These are phyloP conservation scores for Lagenidium giganteum DNA, from an alignment of 352 stramenopile genomes.

Conservation along the genomic window DNA sequence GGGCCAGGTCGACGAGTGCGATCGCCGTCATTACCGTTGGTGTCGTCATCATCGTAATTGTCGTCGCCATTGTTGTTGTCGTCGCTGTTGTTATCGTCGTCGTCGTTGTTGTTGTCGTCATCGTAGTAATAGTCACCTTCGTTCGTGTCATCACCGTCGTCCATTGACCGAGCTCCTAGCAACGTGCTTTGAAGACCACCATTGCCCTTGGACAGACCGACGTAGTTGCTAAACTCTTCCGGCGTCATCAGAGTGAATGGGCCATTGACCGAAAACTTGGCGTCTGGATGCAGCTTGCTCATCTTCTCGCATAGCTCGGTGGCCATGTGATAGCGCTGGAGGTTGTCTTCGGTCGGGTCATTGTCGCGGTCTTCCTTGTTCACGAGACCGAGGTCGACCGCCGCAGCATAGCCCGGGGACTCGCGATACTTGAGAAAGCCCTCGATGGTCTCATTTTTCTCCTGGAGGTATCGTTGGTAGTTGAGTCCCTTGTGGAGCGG, in stretches of 20 bases:
- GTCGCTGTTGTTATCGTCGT: too few relatives aligned
- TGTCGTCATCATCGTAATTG: too few relatives aligned
- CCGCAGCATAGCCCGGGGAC: conserved; percentile 21
- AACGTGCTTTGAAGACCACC: too few relatives aligned
- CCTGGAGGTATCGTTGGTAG: conserved; percentile 33
- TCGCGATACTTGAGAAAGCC: conserved; percentile 23
- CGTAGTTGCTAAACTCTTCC: conserved; percentile 34
- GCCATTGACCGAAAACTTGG: conserved; percentile 29
- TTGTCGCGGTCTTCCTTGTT: conserved; percentile 16
- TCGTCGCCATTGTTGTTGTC: too few relatives aligned
- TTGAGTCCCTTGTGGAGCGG: conserved; percentile 39
- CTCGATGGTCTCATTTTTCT: conserved; percentile 25
- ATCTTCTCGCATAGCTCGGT: conserved; percentile 29
- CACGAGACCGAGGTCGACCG: conserved; percentile 18
- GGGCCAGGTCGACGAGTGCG: too few relatives aligned
- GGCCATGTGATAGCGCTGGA: conserved; percentile 35
- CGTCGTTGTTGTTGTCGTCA: too few relatives aligned
- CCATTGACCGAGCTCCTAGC: too few relatives aligned
- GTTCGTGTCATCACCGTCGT: too few relatives aligned
- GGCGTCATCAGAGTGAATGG: conserved; percentile 51
- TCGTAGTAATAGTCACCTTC: too few relatives aligned
- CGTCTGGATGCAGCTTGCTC: conserved; percentile 25
- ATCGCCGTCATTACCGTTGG: too few relatives aligned
- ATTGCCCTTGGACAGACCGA: too few relatives aligned
- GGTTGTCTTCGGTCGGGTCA: conserved; percentile 25